These are phyloP conservation scores for Hypoxylon sp. DNA, from an alignment of 2,329 filamentous ascomycete genomes.

Conservation along the genomic window DNA sequence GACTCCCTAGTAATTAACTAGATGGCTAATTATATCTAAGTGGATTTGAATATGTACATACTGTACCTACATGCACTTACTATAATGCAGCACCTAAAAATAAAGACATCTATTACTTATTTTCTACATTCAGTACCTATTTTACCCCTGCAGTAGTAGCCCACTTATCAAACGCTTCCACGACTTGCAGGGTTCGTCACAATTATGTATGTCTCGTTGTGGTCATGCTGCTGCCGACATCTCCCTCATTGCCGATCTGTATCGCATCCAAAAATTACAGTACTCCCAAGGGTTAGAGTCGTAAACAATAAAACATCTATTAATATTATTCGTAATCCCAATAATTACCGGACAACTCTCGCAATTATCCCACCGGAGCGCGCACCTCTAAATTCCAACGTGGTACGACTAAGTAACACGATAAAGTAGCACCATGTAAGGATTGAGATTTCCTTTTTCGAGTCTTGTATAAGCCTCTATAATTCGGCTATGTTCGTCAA, in stretches of 20 bases:
- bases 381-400: slow-evolving; percentile 7
- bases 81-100: slow-evolving; percentile 11
- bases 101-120: no score
- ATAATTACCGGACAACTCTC: not conserved
- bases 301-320: no score
- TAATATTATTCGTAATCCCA: no score
- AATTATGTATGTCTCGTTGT: slow-evolving; percentile 1
- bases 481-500: slow-evolving; percentile 11
- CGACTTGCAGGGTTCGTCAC: not conserved
- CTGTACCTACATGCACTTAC: slow-evolving; percentile 1
- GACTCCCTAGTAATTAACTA: no score
- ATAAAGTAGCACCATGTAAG: no score
- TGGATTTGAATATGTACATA: no score
- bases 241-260: slow-evolving; percentile 9
- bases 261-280: slow-evolving; percentile 6
- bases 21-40: no score
- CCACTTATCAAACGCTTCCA: slow-evolving; percentile 8
- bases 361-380: not conserved
- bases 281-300: no score
- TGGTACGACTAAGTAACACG: not conserved
- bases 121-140: no score
- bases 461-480: no score
- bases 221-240: slow-evolving; percentile 3
- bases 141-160: slow-evolving; percentile 14
- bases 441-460: no score